phyloP scores from a whole-genome alignment of 768 basidiomycete species.

The Pulveroboletus sp. region DNA sequence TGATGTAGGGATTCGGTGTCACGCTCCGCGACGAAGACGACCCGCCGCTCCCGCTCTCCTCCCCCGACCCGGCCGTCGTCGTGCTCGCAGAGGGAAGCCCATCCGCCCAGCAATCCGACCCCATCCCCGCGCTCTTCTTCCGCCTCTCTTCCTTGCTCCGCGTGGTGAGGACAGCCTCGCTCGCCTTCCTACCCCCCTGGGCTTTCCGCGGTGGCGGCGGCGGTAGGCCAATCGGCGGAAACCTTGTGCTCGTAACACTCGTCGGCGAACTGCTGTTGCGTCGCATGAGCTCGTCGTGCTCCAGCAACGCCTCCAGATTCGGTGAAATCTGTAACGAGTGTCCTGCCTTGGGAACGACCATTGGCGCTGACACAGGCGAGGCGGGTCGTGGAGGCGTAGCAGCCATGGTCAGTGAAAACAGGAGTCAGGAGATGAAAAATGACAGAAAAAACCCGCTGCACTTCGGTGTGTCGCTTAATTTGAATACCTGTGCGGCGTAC shows the following conservation, averaged over 20 bases:
- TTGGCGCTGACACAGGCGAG: constrained; percentile 8
- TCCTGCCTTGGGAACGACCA: not conserved
- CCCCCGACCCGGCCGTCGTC: not conserved
- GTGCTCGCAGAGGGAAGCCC: constrained; percentile 6
- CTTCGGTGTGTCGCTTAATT: constrained; percentile 13
- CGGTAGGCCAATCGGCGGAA: constrained; percentile 28
- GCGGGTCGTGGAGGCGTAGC: constrained; percentile 20
- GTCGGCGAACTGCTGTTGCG: constrained; percentile 26
- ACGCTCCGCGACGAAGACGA: constrained; percentile 18
- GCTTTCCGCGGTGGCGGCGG: constrained; percentile 33
- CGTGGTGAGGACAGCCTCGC: constrained; percentile 9
- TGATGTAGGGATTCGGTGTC: constrained; percentile 35
- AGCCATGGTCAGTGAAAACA: constrained; percentile 10
- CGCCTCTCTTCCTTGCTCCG: constrained; percentile 19
- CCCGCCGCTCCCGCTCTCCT: not conserved
- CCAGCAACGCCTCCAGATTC: constrained; percentile 55
- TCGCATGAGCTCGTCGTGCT: constrained; percentile 52
- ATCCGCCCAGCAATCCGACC: constrained; percentile 25
- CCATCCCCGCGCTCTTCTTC: constrained; percentile 7
- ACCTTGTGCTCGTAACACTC: constrained; percentile 8
- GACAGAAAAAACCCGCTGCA: not conserved
- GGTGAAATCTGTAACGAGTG: constrained; percentile 49
- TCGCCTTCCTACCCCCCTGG: constrained; percentile 17
- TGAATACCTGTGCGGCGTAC: constrained; percentile 14
- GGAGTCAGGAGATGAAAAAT: not conserved